phyloP scores from a whole-genome alignment of 2,329 filamentous ascomycete genomes.

The Aureobasidium mangrovei region DNA sequence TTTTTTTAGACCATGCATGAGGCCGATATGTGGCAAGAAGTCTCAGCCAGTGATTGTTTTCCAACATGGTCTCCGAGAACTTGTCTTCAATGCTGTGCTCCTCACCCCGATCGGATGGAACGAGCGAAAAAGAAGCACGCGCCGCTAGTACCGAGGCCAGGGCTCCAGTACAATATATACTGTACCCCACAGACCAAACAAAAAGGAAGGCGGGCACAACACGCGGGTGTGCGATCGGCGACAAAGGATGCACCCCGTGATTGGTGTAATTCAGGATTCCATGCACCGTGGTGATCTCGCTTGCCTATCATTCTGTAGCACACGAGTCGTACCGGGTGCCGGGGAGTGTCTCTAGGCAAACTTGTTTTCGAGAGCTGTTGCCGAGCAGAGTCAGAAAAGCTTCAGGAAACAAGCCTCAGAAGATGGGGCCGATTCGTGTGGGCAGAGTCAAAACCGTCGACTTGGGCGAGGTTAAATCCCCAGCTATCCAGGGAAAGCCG shows the following conservation, averaged over 20 bases:
- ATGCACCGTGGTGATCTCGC: not conserved
- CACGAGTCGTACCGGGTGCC: not conserved
- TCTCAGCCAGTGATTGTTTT: slow-evolving; percentile 4
- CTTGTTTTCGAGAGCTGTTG: not conserved
- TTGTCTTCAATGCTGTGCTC: not conserved
- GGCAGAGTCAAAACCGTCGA: not conserved
- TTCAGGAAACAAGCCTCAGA: too few relatives aligned
- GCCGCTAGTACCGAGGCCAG: too few relatives aligned
- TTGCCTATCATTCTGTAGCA: not conserved
- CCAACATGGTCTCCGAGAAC: not conserved
- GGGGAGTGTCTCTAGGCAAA: not conserved
- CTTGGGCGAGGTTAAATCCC: not conserved
- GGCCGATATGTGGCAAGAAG: not conserved
- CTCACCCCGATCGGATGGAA: not conserved
- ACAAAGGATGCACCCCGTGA: not conserved
- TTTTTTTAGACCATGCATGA: not conserved
- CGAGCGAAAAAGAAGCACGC: too few relatives aligned
- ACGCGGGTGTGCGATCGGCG: not conserved
- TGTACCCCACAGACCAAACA: too few relatives aligned
- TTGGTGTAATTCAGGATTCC: not conserved
- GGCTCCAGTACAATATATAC: too few relatives aligned
- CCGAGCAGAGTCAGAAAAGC: not conserved
- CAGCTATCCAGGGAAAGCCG: not conserved
- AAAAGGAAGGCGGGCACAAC: not conserved
- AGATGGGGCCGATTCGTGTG: too few relatives aligned